Evolutionary conservation across 306 rosid species (phyloP), one percentile per base, ranked within the genome.

Genomic region (Cicer arietinum): DNA sequence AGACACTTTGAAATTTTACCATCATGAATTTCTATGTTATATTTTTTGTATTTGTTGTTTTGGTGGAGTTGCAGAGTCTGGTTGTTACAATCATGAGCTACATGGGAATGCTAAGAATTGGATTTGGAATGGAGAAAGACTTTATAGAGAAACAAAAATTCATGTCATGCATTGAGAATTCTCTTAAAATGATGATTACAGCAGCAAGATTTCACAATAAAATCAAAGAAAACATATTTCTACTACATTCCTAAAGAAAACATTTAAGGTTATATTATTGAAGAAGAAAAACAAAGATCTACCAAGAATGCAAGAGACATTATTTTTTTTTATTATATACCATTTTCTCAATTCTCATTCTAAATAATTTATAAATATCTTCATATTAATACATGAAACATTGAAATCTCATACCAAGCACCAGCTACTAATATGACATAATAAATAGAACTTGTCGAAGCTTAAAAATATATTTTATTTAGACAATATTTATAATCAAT

Each of bases 101-200:
- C 71, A 83, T 78, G 85, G 86, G 76, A 56, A 69, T 79, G 45
- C n/a, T 89, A 61, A 77, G 87, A 58, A 64, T 89, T 79, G 77
- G 84, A 12, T 72, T 84, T 22, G 83, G 83, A n/a, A 18, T 67
- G 59, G 89, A 89, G 54, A 85, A 83, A 45, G 87, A 73, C 10
- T 58, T 83, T 50, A 80, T 89, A 0, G 84, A 85, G 71, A 67
- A 73, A 13, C 46, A 80, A 10, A 83, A 79, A 40, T 70, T 87
- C 53, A 79, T 77, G 69, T 79, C 69, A 9, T 64, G 51, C 35
- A 64, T 64, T 25, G n/a, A 64, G 51, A 64, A 1, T 17, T 64
- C 69, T 43, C 75, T 72, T 13, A 64, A 83, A 37, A 83, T 50
- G 80, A 79, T 75, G 3, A 54, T 52, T 41, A 17, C 22, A 17